Percentiles rank a stretch among this genome's conserved stretches.
These are phyloP conservation scores for Sporothrix dimorphospora DNA, from an alignment of 2,329 filamentous ascomycete genomes.

Conservation along the genomic window DNA sequence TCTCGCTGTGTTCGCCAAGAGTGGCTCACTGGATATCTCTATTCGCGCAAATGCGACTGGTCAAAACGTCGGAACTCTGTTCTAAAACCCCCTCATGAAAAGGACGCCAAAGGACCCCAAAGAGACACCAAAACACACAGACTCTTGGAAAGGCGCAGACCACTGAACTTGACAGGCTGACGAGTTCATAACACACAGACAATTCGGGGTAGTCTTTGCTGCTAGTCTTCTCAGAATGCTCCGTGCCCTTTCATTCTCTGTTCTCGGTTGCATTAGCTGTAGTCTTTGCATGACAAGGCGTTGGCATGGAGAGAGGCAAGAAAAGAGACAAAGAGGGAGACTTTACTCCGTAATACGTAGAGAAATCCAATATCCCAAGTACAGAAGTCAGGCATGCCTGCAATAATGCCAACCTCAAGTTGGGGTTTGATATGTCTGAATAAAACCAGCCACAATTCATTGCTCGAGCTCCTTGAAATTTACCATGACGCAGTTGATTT, in stretches of 20 bases:
- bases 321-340: background rate
- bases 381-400: background rate
- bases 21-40: background rate
- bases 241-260: background rate
- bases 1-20: background rate
- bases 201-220: background rate
- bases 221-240: background rate
- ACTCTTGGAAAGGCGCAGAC: background rate
- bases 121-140: background rate
- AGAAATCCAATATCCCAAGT: background rate
- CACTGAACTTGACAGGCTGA: background rate
- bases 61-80: background rate
- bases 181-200: slow-evolving; percentile 10
- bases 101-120: background rate
- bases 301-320: background rate
- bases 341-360: background rate
- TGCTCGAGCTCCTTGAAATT: too few species aligned
- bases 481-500: too few species aligned
- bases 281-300: background rate
- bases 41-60: background rate
- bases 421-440: slow-evolving; percentile 1
- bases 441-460: background rate
- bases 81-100: too few species aligned
- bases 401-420: background rate
- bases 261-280: too few species aligned